A percentile compares a stretch with the other conserved stretches of the same genome.
phyloP scores from a whole-genome alignment of 352 stramenopile genomes.

The Phytophthora pseudosyringae region DNA sequence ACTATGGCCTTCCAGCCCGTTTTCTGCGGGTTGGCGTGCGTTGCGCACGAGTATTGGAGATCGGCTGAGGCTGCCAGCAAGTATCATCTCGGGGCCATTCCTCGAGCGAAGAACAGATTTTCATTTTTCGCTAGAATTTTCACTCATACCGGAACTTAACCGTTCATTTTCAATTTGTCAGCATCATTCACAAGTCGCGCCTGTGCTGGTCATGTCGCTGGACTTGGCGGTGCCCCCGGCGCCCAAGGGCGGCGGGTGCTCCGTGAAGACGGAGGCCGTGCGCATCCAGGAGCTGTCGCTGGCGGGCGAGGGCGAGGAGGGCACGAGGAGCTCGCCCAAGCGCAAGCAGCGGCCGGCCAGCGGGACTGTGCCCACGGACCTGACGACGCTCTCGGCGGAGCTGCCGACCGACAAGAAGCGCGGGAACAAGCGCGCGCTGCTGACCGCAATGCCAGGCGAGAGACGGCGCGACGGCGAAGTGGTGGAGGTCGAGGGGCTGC shows the following conservation, averaged over 20 bases:
- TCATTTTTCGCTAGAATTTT: slow-evolving; percentile 10
- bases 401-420: slow-evolving; percentile 36
- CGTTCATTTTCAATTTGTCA: slow-evolving; percentile 29
- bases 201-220: slow-evolving; percentile 24
- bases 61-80: too few species aligned
- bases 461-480: slow-evolving; percentile 37
- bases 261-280: slow-evolving; percentile 32
- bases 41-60: background rate
- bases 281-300: slow-evolving; percentile 53
- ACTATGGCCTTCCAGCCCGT: background rate
- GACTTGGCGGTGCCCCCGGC: slow-evolving; percentile 19
- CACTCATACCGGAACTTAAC: background rate
- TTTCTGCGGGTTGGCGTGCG: slow-evolving; percentile 21
- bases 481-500: slow-evolving; percentile 54
- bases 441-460: slow-evolving; percentile 25
- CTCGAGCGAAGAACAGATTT: background rate
- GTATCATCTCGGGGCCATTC: too few species aligned
- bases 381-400: slow-evolving; percentile 15
- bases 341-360: slow-evolving; percentile 30
- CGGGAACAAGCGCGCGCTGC: slow-evolving; percentile 49
- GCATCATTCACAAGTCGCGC: slow-evolving; percentile 37
- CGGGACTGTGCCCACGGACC: slow-evolving; percentile 19
- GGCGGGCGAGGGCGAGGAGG: slow-evolving; percentile 2
- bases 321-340: slow-evolving; percentile 28
- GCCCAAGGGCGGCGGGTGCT: slow-evolving; percentile 5